Evolutionary conservation across 768 basidiomycete species (phyloP).

Genomic region (Pleurotus sapidus): DNA sequence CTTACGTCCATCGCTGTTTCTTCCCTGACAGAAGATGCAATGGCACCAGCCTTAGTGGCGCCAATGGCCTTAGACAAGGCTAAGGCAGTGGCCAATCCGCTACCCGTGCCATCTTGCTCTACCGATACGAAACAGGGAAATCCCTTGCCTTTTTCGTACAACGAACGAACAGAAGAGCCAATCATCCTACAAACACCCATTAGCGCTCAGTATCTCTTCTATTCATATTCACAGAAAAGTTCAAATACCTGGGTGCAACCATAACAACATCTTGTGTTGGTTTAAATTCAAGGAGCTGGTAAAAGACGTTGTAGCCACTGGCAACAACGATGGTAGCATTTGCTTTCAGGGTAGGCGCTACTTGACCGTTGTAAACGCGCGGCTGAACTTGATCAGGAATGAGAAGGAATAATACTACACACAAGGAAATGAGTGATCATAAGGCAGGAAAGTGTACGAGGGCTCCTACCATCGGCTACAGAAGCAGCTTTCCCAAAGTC

Average conservation of each 20-base stretch:
- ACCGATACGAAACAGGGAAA: constrained; percentile 67
- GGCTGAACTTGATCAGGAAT: constrained; percentile 67
- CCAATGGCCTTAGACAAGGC: constrained; percentile 58
- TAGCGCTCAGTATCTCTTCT: neutral
- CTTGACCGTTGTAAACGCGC: constrained; percentile 53
- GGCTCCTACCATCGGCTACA: constrained; percentile 47
- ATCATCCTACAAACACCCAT: constrained; percentile 46
- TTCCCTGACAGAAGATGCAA: constrained; percentile 58
- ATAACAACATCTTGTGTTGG: constrained; percentile 57
- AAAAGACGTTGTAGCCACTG: constrained; percentile 66
- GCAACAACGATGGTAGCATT: constrained; percentile 52
- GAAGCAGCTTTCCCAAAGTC: constrained; percentile 54
- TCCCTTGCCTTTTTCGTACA: constrained; percentile 57
- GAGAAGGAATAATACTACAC: constrained; percentile 54
- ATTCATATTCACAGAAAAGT: neutral
- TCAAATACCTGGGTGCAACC: constrained; percentile 57
- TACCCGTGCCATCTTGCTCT: constrained; percentile 57
- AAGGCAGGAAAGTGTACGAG: too few species aligned
- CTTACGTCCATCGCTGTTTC: constrained; percentile 60
- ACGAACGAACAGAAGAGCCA: constrained; percentile 59
- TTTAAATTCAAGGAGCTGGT: constrained; percentile 52
- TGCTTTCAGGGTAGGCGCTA: constrained; percentile 48
- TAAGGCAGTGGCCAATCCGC: constrained; percentile 42
- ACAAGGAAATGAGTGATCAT: too few species aligned
- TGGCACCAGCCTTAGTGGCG: constrained; percentile 61